Evolutionary conservation across 768 basidiomycete species (phyloP), one percentile per base, ranked within the genome.

Genomic region (Lentinula detonsa): DNA sequence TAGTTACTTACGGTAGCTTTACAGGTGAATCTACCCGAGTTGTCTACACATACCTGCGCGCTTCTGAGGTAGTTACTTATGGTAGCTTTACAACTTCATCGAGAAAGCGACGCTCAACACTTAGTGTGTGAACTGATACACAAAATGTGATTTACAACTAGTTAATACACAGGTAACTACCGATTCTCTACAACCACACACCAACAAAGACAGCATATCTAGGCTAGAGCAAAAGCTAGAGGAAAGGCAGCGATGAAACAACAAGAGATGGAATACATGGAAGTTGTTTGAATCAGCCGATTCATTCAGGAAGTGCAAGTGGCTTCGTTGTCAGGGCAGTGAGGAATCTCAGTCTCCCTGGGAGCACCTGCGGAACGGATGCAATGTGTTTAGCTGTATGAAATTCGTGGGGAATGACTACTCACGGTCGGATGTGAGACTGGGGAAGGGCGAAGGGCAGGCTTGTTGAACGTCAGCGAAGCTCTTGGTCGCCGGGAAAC

Each of bases 401-500:
- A 15, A 4, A 11, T 23, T 18, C n/a, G 33, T 21, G 45, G 5
- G 8, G 4, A 46, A 11, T 5, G 6, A 56, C 7, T 10, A 49
- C 57, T 58, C 13, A 58, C 57, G 45, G 46, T 43, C 57, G 16
- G 57, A 16, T 15, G 57, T 28, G 46, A 58, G 57, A 45, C 45
- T 48, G 6, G 57, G 57, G 57, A 58, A 58, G 43, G 57, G 45
- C n/a, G 18, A 33, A 31, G 57, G 48, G 57, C 57, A 58, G 15
- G 33, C 18, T 33, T 48, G 45, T 23, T 58, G 57, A 37, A 58
- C 11, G 16, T 58, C 57, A 39, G 40, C 40, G n/a, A 58, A n/a
- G n/a, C 45, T 58, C 43, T 58, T 58, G 7, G 57, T 58, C 15
- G 57, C 57, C 11, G 57, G 57, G n/a, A 33, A 58, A 18, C 57